Conservation (phyloP, 2,329 filamentous ascomycete genomes). For the Moelleriella libera region DNA sequence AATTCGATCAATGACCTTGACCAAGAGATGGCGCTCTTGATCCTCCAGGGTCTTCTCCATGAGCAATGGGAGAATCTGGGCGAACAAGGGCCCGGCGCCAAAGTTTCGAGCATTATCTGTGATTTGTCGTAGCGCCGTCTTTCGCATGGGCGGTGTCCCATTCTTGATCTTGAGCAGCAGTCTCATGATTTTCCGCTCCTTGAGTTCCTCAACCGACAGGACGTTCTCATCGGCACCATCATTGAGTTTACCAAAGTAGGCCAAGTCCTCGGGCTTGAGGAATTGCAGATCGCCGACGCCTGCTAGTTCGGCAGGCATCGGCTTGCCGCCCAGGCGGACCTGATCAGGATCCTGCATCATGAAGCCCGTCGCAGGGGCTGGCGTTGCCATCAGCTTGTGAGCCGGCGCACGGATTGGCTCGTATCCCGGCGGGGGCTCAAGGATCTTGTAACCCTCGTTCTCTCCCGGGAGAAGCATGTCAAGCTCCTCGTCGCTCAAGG, state of each 20-base stretch:
- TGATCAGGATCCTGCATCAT: conserved; percentile 96
- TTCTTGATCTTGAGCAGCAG: conserved; percentile 97
- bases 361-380: conserved; percentile 69
- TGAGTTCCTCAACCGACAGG: conserved; percentile 86
- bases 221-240: conserved; percentile 86
- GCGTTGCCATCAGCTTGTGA: conserved; percentile 60
- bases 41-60: conserved; percentile 99
- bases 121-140: conserved; percentile 90
- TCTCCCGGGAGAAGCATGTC: conserved; percentile 81
- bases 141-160: conserved; percentile 94
- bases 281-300: conserved; percentile 94
- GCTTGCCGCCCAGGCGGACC: conserved; percentile 68
- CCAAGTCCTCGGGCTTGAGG: conserved; percentile 97
- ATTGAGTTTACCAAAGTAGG: conserved; percentile 94
- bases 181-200: conserved; percentile 97
- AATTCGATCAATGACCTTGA: conserved; percentile 98
- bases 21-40: conserved; percentile 91
- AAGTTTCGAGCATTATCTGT: conserved; percentile 97
- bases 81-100: conserved; percentile 85
- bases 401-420: conserved; percentile 67
- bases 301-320: conserved; percentile 87
- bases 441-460: conserved; percentile 80
- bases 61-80: conserved; percentile 88
- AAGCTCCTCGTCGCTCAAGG: conserved; percentile 86
- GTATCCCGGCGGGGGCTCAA: conserved; percentile 84